These are phyloP conservation scores for Aureobasidium sp. DNA, from an alignment of 2,329 filamentous ascomycete species.

Conservation along the genomic window DNA sequence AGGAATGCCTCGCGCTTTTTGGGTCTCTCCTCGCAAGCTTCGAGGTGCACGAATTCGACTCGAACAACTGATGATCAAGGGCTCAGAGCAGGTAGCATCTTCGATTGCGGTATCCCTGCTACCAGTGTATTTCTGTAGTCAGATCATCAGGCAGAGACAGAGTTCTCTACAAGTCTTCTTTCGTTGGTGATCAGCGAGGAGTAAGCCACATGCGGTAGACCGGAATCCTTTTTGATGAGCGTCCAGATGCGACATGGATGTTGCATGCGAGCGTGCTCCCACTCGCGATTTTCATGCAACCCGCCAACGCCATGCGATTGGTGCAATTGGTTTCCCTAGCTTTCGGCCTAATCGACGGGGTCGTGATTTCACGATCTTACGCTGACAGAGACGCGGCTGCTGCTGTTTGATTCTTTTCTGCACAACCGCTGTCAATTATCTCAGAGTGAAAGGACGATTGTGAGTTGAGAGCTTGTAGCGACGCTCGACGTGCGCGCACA, in stretches of 20 bases:
- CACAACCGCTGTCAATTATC: background rate
- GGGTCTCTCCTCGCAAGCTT: background rate
- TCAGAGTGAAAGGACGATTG: background rate
- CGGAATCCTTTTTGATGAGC: background rate
- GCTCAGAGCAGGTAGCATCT: background rate
- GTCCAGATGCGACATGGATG: slow-evolving; percentile 8
- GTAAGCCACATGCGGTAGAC: background rate
- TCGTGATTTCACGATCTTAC: background rate
- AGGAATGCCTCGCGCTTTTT: background rate
- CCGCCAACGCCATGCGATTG: background rate
- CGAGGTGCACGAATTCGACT: background rate
- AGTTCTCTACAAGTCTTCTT: background rate
- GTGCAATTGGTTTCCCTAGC: slow-evolving; percentile 6
- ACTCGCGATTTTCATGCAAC: background rate
- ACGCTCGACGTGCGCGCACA: background rate
- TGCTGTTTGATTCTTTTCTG: background rate
- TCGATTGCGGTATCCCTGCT: background rate
- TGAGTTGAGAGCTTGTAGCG: background rate
- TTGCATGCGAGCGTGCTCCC: background rate
- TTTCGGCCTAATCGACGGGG: background rate
- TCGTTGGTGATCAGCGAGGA: background rate
- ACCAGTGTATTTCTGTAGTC: background rate
- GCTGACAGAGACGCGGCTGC: slow-evolving; percentile 1
- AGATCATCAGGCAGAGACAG: background rate
- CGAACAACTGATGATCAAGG: background rate